These are phyloP conservation scores for Fragaria iinumae DNA, from an alignment of 306 rosid species.

Conservation along the genomic window DNA sequence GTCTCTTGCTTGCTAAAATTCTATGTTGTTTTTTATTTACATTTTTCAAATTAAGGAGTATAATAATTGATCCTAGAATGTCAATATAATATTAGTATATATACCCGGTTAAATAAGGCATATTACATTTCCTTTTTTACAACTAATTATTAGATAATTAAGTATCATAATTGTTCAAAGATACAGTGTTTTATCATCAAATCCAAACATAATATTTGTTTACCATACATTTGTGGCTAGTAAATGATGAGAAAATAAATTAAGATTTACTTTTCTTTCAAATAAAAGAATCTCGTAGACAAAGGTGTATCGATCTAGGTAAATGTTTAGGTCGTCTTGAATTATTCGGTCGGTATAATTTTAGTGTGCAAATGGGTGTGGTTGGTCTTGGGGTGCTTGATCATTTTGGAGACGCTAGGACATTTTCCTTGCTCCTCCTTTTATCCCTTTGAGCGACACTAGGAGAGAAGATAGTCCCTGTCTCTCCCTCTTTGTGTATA, in stretches of 20 bases:
- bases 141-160: not conserved
- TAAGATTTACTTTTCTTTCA: not conserved
- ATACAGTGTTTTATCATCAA: too few species aligned
- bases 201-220: too few species aligned
- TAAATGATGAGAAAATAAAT: not conserved
- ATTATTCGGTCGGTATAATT: slow-evolving; percentile 37
- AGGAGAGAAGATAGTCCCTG: not conserved
- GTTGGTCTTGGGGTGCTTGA: slow-evolving; percentile 15
- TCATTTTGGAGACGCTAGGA: not conserved
- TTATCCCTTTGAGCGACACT: not conserved
- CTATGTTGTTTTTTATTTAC: not conserved
- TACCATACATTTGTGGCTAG: not conserved
- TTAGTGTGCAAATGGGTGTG: slow-evolving; percentile 20
- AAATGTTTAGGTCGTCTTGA: slow-evolving; percentile 14
- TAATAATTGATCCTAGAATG: not conserved
- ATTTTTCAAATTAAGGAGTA: not conserved
- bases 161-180: not conserved
- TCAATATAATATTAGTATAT: not conserved
- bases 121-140: not conserved
- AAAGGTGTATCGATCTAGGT: not conserved
- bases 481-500: not conserved
- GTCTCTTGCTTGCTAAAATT: not conserved
- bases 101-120: not conserved
- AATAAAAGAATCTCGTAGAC: not conserved
- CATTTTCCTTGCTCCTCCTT: not conserved